Percentiles rank a stretch among this genome's conserved stretches.
These are phyloP conservation scores for Coemansia sp. DNA, from an alignment of 192 early-diverging fungal genomes.

Conservation along the genomic window DNA sequence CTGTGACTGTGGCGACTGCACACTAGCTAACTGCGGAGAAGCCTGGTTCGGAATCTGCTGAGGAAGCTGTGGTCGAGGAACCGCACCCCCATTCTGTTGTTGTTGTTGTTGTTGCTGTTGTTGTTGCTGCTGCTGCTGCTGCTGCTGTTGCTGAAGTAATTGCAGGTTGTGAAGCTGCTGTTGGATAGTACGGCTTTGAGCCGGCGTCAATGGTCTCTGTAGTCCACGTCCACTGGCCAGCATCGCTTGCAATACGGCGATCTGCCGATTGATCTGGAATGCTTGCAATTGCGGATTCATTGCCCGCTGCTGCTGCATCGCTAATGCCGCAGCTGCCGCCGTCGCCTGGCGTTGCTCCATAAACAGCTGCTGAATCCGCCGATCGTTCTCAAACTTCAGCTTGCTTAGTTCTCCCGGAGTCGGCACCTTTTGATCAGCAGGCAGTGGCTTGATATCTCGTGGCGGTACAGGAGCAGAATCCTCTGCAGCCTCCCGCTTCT, in stretches of 20 bases:
- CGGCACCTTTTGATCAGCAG: conserved; percentile 38
- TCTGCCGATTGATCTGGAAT: conserved; percentile 22
- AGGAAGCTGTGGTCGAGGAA: conserved; percentile 14
- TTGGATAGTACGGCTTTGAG: conserved; percentile 29
- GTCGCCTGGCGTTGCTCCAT: conserved; percentile 48
- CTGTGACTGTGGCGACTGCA: conserved; percentile 15
- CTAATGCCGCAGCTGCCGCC: conserved; percentile 35
- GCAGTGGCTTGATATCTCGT: conserved; percentile 38
- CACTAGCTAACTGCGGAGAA: conserved; percentile 13
- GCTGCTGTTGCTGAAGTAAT: conserved; percentile 14
- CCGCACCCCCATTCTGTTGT: conserved; percentile 11
- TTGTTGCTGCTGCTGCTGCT: conserved; percentile 22
- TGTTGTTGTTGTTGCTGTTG: conserved; percentile 16
- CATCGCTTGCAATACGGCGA: conserved; percentile 34
- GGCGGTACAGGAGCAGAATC: conserved; percentile 31
- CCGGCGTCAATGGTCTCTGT: conserved; percentile 34
- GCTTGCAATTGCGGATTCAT: conserved; percentile 24
- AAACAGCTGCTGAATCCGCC: conserved; percentile 37
- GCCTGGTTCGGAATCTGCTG: conserved; percentile 27
- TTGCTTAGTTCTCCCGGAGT: conserved; percentile 46
- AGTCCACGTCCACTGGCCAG: conserved; percentile 18
- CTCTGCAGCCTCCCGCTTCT: conserved; percentile 31
- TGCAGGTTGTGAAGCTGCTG: conserved; percentile 41
- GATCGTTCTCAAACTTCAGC: conserved; percentile 43
- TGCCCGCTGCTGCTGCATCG: conserved; percentile 34